These are phyloP conservation scores for Arctium lappa DNA, from an alignment of 129 eudicot genomes.

Conservation along the genomic window DNA sequence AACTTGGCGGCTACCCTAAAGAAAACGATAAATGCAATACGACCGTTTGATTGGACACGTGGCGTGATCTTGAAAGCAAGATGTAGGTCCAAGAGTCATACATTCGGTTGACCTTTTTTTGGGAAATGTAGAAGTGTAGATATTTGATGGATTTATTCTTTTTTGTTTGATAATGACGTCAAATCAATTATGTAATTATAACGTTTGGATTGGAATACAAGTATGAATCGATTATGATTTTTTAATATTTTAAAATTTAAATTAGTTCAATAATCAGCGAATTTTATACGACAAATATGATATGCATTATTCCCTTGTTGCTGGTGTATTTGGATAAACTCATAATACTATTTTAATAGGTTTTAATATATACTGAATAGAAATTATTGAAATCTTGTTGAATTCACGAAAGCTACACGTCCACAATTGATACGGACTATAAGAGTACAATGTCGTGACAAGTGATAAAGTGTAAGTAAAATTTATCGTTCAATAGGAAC, in stretches of 20 bases:
- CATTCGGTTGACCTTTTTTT: not conserved
- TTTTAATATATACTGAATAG: no score
- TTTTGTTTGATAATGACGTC: not conserved
- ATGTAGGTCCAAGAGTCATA: not conserved
- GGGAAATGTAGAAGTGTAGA: slow-evolving; percentile 11
- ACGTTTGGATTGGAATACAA: not conserved
- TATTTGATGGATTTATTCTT: slow-evolving; percentile 14
- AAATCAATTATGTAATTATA: not conserved
- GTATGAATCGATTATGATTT: not conserved
- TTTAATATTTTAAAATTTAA: not conserved
- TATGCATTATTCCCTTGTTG: no score
- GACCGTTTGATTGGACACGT: slow-evolving; percentile 14
- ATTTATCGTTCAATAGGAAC: no score
- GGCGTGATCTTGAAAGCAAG: not conserved
- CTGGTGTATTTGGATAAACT: no score
- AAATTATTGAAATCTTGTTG: no score
- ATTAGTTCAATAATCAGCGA: no score
- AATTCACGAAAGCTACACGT: no score
- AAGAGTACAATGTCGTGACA: no score
- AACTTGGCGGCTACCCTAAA: slow-evolving; percentile 13
- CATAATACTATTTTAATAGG: no score
- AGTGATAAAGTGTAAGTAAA: no score
- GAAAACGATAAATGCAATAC: not conserved
- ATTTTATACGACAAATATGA: no score
- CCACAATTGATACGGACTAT: no score